Evolutionary conservation across 495 filamentous ascomycete species (phyloP), one percentile per base, ranked within the genome.

Genomic region (Penicillium robsamsonii): DNA sequence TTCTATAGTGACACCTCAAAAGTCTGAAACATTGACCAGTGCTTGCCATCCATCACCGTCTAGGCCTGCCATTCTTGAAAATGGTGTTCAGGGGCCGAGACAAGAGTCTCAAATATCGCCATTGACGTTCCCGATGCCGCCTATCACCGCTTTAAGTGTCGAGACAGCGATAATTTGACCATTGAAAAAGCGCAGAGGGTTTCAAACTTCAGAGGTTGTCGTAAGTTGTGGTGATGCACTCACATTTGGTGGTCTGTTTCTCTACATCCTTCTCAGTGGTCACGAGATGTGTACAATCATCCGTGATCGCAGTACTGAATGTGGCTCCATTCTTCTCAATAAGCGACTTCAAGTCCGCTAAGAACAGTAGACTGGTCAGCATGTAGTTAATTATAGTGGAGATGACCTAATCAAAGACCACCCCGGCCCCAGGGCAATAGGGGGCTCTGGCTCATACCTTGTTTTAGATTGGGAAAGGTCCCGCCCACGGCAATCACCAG

Each of bases 401-500:
- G n/a, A 1, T 17, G 12, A 27, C 10, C 25, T 13, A 43, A 15
- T 9, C 59, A 57, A 9, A 58, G 35, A 44, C 48, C 2, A 29
- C 31, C 30, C 22, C 2, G n/a, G n/a, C n/a, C 30, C 12, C 31
- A 31, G 31, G 17, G 8, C 9, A 22, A 40, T 41, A 46, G 25
- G n/a, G 40, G 47, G 47, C 27, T 24, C 60, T 35, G 45, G 45
- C 27, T 24, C 60, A 53, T 60, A 80, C 80, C 69, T 60, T 89
- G 87, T 13, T 76, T 79, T 17, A 70, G 68, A 7, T 75, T 74
- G 0, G 79, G 75, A 48, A 89, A 84, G 0, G 78, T 77, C 20
- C 87, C 87, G 56, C 81, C 84, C 25, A 88, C 65, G n/a, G 78
- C 81, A 38, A 91, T 75, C 13, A 68, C 71, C 30, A 79, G 70